These are phyloP conservation scores for Sporodiniella umbellata DNA, from an alignment of 371 early-diverging fungal genomes.

Conservation along the genomic window DNA sequence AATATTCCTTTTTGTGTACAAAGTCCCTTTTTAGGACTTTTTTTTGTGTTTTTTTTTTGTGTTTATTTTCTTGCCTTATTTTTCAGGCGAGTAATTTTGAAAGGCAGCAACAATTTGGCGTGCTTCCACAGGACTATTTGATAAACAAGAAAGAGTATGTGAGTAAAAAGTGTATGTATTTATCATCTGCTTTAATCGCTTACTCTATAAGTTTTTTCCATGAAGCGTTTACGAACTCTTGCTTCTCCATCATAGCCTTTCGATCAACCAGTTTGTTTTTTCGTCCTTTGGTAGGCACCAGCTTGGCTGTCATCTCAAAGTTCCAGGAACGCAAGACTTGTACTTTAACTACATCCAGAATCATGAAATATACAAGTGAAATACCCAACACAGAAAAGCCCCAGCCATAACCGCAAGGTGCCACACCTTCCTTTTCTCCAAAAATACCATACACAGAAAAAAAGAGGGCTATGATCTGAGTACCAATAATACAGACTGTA, in stretches of 20 bases:
- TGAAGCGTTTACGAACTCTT: conserved; percentile 12
- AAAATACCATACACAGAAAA: conserved; percentile 79
- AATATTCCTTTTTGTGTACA: no score
- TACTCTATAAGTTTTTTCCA: conserved; percentile 27
- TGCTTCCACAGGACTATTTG: no score
- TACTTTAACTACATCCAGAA: conserved; percentile 89
- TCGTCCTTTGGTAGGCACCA: conserved; percentile 67
- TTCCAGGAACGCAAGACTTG: conserved; percentile 73
- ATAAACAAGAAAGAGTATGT: no score
- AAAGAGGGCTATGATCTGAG: conserved; percentile 89
- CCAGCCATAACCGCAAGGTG: conserved; percentile 56
- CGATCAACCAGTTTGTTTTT: conserved; percentile 54
- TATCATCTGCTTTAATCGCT: no score
- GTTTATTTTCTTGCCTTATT: no score
- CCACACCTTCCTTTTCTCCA: conserved; percentile 33
- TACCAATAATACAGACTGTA: conserved; percentile 77
- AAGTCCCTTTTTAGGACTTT: no score
- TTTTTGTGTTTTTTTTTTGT: no score
- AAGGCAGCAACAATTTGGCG: no score
- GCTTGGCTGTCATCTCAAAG: conserved; percentile 57
- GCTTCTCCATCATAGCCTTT: conserved; percentile 39
- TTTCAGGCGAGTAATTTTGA: no score
- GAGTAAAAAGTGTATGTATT: no score
- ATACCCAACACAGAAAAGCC: conserved; percentile 66
- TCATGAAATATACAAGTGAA: conserved; percentile 69